Percentiles rank a stretch among this genome's conserved stretches.
These are phyloP conservation scores for Yamadazyma triangularis DNA, from an alignment of 1,139 yeast genomes.

Conservation along the genomic window DNA sequence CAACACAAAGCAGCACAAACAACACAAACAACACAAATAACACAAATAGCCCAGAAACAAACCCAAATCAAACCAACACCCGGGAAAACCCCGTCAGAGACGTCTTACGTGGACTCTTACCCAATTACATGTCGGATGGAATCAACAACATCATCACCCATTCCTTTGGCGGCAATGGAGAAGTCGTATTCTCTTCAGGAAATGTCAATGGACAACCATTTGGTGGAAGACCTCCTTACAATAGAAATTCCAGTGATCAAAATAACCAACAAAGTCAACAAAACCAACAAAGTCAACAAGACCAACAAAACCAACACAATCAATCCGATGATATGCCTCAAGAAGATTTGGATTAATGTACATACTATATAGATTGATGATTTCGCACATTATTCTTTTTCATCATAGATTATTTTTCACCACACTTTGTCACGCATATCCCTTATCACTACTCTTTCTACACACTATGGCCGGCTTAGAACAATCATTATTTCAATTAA, in stretches of 20 bases:
- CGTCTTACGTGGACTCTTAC: slow-evolving; percentile 12
- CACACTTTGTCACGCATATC: background rate
- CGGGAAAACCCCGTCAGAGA: slow-evolving; percentile 7
- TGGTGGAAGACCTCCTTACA: background rate
- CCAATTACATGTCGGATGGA: slow-evolving; percentile 12
- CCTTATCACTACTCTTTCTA: too few species aligned
- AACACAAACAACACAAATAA: too few species aligned
- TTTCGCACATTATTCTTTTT: too few species aligned
- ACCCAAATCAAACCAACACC: slow-evolving; percentile 3
- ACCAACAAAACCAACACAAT: slow-evolving; percentile 4
- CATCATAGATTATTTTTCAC: too few species aligned
- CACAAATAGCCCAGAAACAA: background rate
- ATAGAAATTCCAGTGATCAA: background rate
- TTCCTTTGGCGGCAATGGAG: slow-evolving; percentile 11
- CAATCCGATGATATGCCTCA: slow-evolving; percentile 1
- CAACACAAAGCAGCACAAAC: too few species aligned
- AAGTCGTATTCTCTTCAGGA: background rate
- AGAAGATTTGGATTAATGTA: slow-evolving; percentile 1
- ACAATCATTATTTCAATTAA: slow-evolving; percentile 44
- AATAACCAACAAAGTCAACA: background rate
- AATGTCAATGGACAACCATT: background rate
- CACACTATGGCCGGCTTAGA: slow-evolving; percentile 42
- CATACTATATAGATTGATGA: too few species aligned
- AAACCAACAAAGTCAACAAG: background rate
- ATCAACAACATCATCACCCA: slow-evolving; percentile 11